These are phyloP conservation scores for Naegleria gruberi DNA, from an alignment of 208 protist genomes.

Conservation along the genomic window DNA sequence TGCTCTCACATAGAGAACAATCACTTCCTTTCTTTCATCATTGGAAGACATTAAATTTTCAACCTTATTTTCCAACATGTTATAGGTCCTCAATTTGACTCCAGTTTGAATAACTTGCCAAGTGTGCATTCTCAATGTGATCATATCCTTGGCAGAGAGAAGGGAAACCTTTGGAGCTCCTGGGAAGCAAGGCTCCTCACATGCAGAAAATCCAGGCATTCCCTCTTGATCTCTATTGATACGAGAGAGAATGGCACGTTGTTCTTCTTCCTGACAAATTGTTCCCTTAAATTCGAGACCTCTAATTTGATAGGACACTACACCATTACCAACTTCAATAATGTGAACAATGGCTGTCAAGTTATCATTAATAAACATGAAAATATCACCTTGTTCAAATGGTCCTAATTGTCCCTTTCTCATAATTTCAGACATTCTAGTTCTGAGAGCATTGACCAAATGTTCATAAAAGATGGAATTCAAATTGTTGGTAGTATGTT, in stretches of 20 bases:
- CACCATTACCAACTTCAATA: constrained; percentile 18
- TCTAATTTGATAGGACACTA: background rate
- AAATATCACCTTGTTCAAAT: background rate
- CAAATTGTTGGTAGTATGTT: background rate
- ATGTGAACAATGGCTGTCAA: constrained; percentile 7
- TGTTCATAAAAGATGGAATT: constrained; percentile 21
- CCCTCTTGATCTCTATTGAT: background rate
- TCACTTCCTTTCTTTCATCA: background rate
- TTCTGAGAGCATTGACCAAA: background rate
- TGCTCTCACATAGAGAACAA: background rate
- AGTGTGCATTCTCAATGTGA: background rate
- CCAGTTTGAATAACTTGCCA: background rate
- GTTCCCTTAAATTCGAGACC: constrained; percentile 22
- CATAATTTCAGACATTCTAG: background rate
- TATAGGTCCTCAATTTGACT: background rate
- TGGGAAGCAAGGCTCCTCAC: background rate
- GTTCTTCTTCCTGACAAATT: constrained; percentile 12
- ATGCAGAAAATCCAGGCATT: background rate
- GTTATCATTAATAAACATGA: constrained; percentile 6
- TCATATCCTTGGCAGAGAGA: background rate
- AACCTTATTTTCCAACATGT: background rate
- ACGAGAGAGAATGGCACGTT: background rate
- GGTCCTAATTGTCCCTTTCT: background rate
- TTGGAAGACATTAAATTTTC: background rate
- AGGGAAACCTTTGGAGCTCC: background rate